Base-by-base conservation (phyloP, 768 basidiomycete genomes). In the Russula earlei region DNA sequence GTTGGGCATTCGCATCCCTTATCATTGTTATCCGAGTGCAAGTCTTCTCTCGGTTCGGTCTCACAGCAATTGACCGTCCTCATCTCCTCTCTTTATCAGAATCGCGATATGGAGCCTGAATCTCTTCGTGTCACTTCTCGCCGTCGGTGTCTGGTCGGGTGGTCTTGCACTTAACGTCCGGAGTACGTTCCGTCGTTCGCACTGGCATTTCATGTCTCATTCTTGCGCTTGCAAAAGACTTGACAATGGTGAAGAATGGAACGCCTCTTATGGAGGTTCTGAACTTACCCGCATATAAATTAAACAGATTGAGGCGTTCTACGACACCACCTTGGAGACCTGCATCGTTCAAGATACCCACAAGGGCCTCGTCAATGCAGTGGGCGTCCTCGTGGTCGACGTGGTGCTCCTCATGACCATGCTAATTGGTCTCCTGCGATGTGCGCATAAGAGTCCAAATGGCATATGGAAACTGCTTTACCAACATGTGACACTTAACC, bases 381-480 rank as follows among this genome's bases (percentile, higher is more conserved):
- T 47, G 29, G 53, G 27, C 12, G 27, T 46, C 12, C 27, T 46
- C 12, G 36, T 24, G 9, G 52, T 31, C 7, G 44, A 46, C 27
- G 20, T 47, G 10, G 45, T 47, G 25, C 53, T 47, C 45, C 46
- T 46, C 27, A 2, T 54, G 11, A 8, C 37, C 9, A 54, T 47
- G 53, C 17, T 47, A 2, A 33, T 47, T 12, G 53, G 53, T 15
- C 45, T 54, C 27, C 15, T 54, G 12, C 53, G 37, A 47, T 45
- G 47, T 5, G 37, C 20, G 7, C 20, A 40, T 14, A 22, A 24
- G 9, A 17, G 12, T n/a, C 15, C 53, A 40, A n/a, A 8, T 17
- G 45, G 37, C 11, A 31, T 58, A 37, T 58, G 57, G 57, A 17
- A 20, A 15, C 20, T 58, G 14, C 52, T 58, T 38, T 54, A 54